Base-by-base conservation (phyloP, 2,329 filamentous ascomycete species). In the Ceratocystiopsis minuta region DNA sequence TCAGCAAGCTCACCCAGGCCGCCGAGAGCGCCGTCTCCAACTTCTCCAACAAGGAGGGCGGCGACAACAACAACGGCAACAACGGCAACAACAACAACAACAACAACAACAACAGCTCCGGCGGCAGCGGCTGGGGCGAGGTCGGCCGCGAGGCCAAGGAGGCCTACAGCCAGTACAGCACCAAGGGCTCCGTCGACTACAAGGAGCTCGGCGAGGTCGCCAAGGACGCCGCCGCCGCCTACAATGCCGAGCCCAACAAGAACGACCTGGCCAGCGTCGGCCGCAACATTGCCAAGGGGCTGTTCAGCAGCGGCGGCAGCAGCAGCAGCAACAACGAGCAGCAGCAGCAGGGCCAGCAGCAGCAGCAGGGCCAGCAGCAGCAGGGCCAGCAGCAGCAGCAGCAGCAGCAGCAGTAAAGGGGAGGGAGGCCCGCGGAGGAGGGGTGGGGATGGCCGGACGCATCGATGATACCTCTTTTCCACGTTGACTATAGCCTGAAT, bases 101-200 rank as follows among this genome's bases (percentile, higher is more conserved):
- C 41, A 38, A 43, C 41, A 38, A 35, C 36, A 40, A 36, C 41
- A 17, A 17, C 42, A 37, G 33, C 41, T 17, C 32, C 33, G 32
- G 39, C 40, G 34, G 35, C 39, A 40, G 32, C 43, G n/a, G 14
- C 34, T 50, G 49, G 50, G 43, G 40, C 16, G 46, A 44, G 14
- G 49, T 51, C 34, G 50, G 49, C 46, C 17, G 37, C 20, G 41
- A 34, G 2, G 50, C 49, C 49, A 51, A 51, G 46, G 36, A 50
- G 45, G 50, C 47, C 43, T 48, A 34, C 41, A 36, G 20, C 16
- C 46, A 47, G 42, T 51, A 47, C 47, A 32, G 45, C 43, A 43
- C 45, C 39, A 58, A 59, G 56, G 56, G 55, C 16, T 52, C 39
- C 16, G 50, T 56, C 41, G 56, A 60, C 43, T 55, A 51, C 45